Evolutionary conservation across 2,329 filamentous ascomycete species (phyloP).

Genomic region (Sphaerulina musiva): DNA sequence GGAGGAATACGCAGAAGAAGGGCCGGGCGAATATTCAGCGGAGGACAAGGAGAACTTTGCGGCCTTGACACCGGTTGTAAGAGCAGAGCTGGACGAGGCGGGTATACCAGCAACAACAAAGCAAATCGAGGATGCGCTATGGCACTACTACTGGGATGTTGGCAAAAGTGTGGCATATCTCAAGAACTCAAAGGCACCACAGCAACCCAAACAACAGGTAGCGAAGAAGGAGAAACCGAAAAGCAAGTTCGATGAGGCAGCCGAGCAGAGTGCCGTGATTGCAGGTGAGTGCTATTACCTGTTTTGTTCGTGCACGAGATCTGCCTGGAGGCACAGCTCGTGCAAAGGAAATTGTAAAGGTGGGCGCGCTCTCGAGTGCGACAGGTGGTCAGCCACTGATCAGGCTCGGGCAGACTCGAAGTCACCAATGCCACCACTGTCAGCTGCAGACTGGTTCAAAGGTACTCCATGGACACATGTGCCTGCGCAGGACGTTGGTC

Average conservation of each 20-base stretch:
- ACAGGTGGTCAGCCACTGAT: slow-evolving; percentile 10
- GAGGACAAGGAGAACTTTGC: slow-evolving; percentile 36
- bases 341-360: background rate
- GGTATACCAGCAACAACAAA: slow-evolving; percentile 50
- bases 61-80: slow-evolving; percentile 30
- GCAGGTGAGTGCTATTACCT: slow-evolving; percentile 40
- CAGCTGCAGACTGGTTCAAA: slow-evolving; percentile 60
- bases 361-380: background rate
- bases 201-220: slow-evolving; percentile 25
- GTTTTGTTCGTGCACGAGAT: slow-evolving; percentile 3
- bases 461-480: slow-evolving; percentile 82
- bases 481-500: slow-evolving; percentile 57
- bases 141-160: slow-evolving; percentile 94
- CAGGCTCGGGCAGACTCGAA: slow-evolving; percentile 9
- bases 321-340: background rate
- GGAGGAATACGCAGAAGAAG: slow-evolving; percentile 40
- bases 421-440: slow-evolving; percentile 27
- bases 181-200: slow-evolving; percentile 40
- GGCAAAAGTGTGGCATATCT: slow-evolving; percentile 78
- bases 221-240: slow-evolving; percentile 38
- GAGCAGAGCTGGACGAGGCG: slow-evolving; percentile 31
- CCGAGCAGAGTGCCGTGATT: slow-evolving; percentile 37
- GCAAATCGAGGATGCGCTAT: slow-evolving; percentile 83
- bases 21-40: slow-evolving; percentile 34
- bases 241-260: slow-evolving; percentile 45